Percentiles rank a stretch among this genome's conserved stretches.
phyloP scores from a whole-genome alignment of 371 early-diverging fungal species.

The Mortierella sp. region DNA sequence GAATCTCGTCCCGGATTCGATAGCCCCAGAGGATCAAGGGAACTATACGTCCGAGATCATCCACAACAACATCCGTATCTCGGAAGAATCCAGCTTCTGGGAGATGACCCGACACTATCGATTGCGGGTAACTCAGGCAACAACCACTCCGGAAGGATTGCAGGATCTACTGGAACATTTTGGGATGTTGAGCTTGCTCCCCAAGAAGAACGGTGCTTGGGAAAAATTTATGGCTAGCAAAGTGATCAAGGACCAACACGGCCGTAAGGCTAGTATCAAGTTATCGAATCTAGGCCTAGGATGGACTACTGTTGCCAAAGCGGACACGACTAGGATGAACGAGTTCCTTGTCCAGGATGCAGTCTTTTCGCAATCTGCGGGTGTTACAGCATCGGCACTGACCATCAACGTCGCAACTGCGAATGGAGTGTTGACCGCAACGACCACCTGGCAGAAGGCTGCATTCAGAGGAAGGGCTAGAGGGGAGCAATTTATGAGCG shows the following conservation, averaged over 20 bases:
- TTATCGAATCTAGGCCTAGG: constrained; percentile 43
- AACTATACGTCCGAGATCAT: constrained; percentile 46
- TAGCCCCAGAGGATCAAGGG: constrained; percentile 31
- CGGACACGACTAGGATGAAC: neutral
- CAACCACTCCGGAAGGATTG: constrained; percentile 19
- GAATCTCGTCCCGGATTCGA: constrained; percentile 15
- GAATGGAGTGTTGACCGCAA: constrained; percentile 17
- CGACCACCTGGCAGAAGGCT: constrained; percentile 44
- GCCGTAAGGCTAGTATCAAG: constrained; percentile 41
- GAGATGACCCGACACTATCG: constrained; percentile 21
- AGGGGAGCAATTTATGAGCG: constrained; percentile 24
- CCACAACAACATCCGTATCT: constrained; percentile 19
- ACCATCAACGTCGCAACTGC: constrained; percentile 43
- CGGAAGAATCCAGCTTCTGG: constrained; percentile 26
- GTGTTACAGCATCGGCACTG: constrained; percentile 37
- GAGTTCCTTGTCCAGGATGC: constrained; percentile 19
- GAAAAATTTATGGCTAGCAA: constrained; percentile 34
- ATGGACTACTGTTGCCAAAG: neutral
- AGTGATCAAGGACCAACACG: constrained; percentile 45
- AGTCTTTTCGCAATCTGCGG: constrained; percentile 43
- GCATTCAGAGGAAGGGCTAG: constrained; percentile 24
- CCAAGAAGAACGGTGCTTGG: constrained; percentile 40
- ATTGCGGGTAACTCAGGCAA: constrained; percentile 11
- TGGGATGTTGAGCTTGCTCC: constrained; percentile 33
- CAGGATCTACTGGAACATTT: constrained; percentile 42